A percentile compares a stretch with the other conserved stretches of the same genome.
phyloP scores from a whole-genome alignment of 495 filamentous ascomycete species.

The Penicillium verhagenii region DNA sequence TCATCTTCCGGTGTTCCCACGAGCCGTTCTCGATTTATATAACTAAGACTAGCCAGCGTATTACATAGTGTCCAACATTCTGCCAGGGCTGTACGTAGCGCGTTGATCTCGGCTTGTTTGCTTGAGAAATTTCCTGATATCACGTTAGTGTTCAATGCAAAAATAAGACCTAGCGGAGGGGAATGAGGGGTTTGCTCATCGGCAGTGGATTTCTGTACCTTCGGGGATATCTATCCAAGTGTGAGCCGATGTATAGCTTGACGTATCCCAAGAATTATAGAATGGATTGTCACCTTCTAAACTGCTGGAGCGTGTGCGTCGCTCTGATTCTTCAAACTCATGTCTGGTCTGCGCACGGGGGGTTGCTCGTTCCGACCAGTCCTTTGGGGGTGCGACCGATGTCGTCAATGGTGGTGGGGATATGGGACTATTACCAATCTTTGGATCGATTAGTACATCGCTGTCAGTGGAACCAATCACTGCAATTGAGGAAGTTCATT shows the following conservation, averaged over 20 bases:
- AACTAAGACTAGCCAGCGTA: slow-evolving; percentile 80
- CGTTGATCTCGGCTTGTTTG: slow-evolving; percentile 64
- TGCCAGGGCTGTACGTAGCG: slow-evolving; percentile 71
- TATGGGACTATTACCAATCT: slow-evolving; percentile 39
- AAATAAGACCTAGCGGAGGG: neutral
- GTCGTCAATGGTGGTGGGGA: slow-evolving; percentile 70
- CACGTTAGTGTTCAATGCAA: slow-evolving; percentile 4
- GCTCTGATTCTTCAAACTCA: slow-evolving; percentile 61
- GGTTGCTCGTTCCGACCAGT: slow-evolving; percentile 67
- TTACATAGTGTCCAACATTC: slow-evolving; percentile 97
- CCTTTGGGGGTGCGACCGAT: slow-evolving; percentile 59
- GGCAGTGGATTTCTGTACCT: slow-evolving; percentile 14
- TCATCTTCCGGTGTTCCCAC: slow-evolving; percentile 67
- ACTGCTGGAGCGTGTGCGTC: slow-evolving; percentile 53
- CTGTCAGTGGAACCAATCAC: neutral
- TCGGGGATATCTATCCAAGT: slow-evolving; percentile 45
- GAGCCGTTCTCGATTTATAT: slow-evolving; percentile 75
- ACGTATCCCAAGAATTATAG: neutral
- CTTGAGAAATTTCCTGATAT: slow-evolving; percentile 34
- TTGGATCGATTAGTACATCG: neutral
- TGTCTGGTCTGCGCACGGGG: slow-evolving; percentile 78
- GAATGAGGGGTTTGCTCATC: neutral
- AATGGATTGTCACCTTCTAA: slow-evolving; percentile 62
- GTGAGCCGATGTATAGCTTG: neutral
- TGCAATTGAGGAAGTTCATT: neutral